Base-by-base conservation (phyloP, 2,329 filamentous ascomycete species). In the Myrmaecium sp. region DNA sequence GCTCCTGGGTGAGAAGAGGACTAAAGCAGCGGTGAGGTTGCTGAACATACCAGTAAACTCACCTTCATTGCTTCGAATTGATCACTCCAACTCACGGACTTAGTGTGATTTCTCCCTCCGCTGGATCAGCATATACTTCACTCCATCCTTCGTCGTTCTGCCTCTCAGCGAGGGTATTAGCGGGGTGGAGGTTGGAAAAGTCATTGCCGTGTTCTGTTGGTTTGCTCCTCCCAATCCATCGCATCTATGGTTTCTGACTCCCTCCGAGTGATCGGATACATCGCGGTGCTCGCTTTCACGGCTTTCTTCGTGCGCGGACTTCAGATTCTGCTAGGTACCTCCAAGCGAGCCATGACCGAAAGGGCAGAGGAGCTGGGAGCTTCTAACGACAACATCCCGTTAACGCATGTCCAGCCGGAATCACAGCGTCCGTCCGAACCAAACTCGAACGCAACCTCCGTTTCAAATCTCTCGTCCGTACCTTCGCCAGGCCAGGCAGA, bases 91-190 rank as follows among this genome's bases (percentile, higher is more conserved):
- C 13, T 21, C 14, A 19, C n/a, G n/a, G 15, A 14, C 4, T 6
- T 22, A 69, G 63, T 62, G 62, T 23, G 60, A 61, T 5, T 72
- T 66, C 58, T 58, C 64, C 5, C 49, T 71, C 14, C 56, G 60
- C 22, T 71, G 66, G 55, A 69, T 72, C 37, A 67, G 61, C 30
- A 48, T 70, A 26, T 60, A 68, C 36, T 71, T 72, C 36, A 66
- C 61, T 3, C 67, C 66, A 6, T 61, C 65, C 0, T 73, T 73
- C 46, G 57, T 72, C 5, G 51, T 69, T 15, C 49, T 73, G 1
- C 66, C 68, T 5, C 50, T 73, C 2, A 69, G 65, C 35, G 58
- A 64, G 2, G 36, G 57, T 0, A 65, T 72, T 11, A 56, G 62
- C 12, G 57, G 58, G 2, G 37, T 55, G 0, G 68, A 73, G 37